Conservation (phyloP, 192 early-diverging fungal genomes). For the Fimicolochytrium jonesii region DNA sequence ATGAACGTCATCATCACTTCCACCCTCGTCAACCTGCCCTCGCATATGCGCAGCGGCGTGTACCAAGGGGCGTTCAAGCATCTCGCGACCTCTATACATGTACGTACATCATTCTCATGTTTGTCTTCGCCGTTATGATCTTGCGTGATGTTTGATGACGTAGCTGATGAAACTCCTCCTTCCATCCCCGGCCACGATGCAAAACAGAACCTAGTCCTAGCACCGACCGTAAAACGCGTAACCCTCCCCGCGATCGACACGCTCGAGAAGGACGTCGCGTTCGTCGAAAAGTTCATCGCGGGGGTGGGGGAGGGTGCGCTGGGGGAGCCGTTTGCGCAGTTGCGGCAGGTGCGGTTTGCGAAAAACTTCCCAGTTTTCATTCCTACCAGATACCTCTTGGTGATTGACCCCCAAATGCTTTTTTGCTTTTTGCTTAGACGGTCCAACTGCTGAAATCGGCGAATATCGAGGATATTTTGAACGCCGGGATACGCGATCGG, state of each 20-base stretch:
- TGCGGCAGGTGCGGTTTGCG: conserved; percentile 59
- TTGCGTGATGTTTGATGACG: too few species aligned
- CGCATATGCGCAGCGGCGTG: conserved; percentile 56
- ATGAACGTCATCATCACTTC: conserved; percentile 64
- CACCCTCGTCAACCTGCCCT: conserved; percentile 63
- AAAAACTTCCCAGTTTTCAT: too few species aligned
- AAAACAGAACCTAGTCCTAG: conserved; percentile 56
- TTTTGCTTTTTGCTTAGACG: conserved; percentile 38
- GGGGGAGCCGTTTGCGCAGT: conserved; percentile 62
- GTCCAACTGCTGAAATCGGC: conserved; percentile 62
- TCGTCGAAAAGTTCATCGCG: conserved; percentile 67
- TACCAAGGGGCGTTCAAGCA: conserved; percentile 77
- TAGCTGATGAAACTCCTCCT: too few species aligned
- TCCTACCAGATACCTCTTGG: background rate
- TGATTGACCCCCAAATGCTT: background rate
- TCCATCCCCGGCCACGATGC: too few species aligned
- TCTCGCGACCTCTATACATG: conserved; percentile 56
- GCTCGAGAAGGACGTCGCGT: conserved; percentile 66
- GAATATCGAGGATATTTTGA: conserved; percentile 74
- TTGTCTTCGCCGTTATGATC: too few species aligned
- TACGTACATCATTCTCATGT: too few species aligned
- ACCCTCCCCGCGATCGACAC: conserved; percentile 53
- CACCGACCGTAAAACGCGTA: conserved; percentile 57
- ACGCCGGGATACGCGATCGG: conserved; percentile 55
- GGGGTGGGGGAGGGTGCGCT: conserved; percentile 63